Evolutionary conservation across 805 yeast species (phyloP), one percentile per base, ranked within the genome.

Genomic region (Starmerella tilneyi): DNA sequence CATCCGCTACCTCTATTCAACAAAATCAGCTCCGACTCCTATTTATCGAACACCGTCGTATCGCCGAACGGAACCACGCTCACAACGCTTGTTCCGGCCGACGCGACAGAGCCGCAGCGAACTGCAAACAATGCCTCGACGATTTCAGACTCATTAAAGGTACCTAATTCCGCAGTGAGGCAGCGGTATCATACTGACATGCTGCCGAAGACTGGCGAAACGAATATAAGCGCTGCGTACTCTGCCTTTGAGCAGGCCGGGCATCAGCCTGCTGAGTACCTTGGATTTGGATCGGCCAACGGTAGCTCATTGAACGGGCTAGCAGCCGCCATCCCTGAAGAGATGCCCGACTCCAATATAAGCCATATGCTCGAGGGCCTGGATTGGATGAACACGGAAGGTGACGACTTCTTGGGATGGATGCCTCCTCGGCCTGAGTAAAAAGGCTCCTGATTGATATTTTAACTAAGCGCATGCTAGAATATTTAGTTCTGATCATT

Each of bases 391-490:
- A 86, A 84, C 58, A 79, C 78, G 26, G 84, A 78, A 43, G 73
- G 72, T 37, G 96, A 88, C 58, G 96, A 88, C 59, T 81, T 88
- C 57, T 66, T 88, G 38, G 96, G 96, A 11, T 88, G 95, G 95
- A 82, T 88, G 68, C 51, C 46, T 20, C 52, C 52, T 3, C 30
- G 58, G n/a, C n/a, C n/a, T n/a, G n/a, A n/a, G n/a, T n/a, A n/a
- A n/a, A n/a, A n/a, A n/a, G n/a, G n/a, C n/a, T n/a, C n/a, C n/a
- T n/a, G n/a, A n/a, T n/a, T n/a, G n/a, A n/a, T n/a, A n/a, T n/a
- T n/a, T n/a, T n/a, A n/a, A n/a, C n/a, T n/a, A n/a, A n/a, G n/a
- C n/a, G n/a, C n/a, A n/a, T n/a, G n/a, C n/a, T n/a, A n/a, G n/a
- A n/a, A n/a, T n/a, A n/a, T n/a, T n/a, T n/a, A n/a, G n/a, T n/a